Evolutionary conservation across 2,329 filamentous ascomycete species (phyloP).

Genomic region (Ophiosphaerella narmari): DNA sequence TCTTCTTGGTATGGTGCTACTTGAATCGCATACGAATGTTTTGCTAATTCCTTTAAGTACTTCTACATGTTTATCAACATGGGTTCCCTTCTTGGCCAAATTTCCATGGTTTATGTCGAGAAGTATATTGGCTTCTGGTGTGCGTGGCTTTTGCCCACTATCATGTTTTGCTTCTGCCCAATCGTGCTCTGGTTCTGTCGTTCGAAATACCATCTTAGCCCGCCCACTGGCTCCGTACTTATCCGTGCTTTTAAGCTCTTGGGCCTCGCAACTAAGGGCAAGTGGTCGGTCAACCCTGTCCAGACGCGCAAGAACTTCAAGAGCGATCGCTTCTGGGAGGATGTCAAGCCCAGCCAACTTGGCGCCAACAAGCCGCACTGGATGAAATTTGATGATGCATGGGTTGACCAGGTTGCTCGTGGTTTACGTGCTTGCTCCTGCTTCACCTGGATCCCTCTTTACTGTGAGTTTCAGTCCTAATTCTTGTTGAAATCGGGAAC

Average conservation of each 20-base stretch:
- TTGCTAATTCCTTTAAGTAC: slow-evolving; percentile 1
- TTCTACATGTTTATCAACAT: slow-evolving; percentile 61
- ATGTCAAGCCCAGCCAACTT: slow-evolving; percentile 69
- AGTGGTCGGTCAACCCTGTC: slow-evolving; percentile 65
- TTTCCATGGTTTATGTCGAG: slow-evolving; percentile 75
- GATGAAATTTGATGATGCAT: slow-evolving; percentile 84
- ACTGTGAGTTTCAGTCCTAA: slow-evolving; percentile 29
- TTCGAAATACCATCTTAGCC: slow-evolving; percentile 65
- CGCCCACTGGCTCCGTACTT: slow-evolving; percentile 74
- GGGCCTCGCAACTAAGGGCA: slow-evolving; percentile 64
- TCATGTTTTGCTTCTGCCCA: slow-evolving; percentile 67
- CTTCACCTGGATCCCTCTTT: slow-evolving; percentile 59
- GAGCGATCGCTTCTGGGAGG: slow-evolving; percentile 66
- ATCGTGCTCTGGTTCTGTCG: slow-evolving; percentile 63
- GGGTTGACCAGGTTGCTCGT: slow-evolving; percentile 65
- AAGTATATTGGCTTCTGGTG: slow-evolving; percentile 78
- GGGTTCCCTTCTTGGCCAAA: slow-evolving; percentile 69
- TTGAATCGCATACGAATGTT: neutral
- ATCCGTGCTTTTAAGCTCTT: slow-evolving; percentile 69
- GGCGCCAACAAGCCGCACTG: slow-evolving; percentile 63
- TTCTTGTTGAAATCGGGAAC: neutral
- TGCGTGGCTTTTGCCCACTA: slow-evolving; percentile 69
- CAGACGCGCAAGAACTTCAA: slow-evolving; percentile 64
- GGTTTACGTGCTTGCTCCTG: slow-evolving; percentile 46
- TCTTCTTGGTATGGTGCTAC: slow-evolving; percentile 49